Evolutionary conservation across 192 early-diverging fungal genomes (phyloP), one percentile per base, ranked within the genome.

Genomic region (Paraglomus occultum): DNA sequence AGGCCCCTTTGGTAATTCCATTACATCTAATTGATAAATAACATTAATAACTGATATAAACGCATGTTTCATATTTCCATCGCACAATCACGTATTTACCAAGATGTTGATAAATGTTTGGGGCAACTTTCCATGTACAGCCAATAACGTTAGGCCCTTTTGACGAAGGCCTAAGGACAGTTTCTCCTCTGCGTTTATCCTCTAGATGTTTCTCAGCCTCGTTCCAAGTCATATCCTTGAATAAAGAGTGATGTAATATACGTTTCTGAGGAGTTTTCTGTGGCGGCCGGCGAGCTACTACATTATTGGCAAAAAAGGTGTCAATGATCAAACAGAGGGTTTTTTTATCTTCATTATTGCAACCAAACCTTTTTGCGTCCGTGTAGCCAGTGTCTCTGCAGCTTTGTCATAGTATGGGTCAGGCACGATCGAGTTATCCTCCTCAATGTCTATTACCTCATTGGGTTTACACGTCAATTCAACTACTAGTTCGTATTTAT

Each of bases 101-200:
- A 59, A 98, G 83, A 71, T 97, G 95, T 77, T 95, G 92, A 81
- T 86, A 95, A 54, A 95, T 75, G 5, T 82, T 88, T 18, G 95
- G 91, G 51, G 82, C 90, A 7, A 95, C 87, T 73, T 98, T 97
- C 91, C 93, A 95, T 15, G 94, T 98, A 18, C 97, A 89, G 1
- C 92, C 89, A 15, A 99, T 83, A 70, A 95, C 94, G 76, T 94
- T 87, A 20, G 84, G 76, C n/a, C 94, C 94, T 12, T 89, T 88
- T 7, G 91, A 92, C 20, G 95, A 98, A 6, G 94, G 94, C 8
- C 95, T 86, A 62, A 99, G 91, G 4, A 99, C 90, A 15, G 90
- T 76, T 50, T 89, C 87, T 18, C 95, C 97, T 11, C 82, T 76
- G 17, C 80, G 82, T 31, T 89, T 82, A n/a, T 79, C 75, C 15